Base-by-base conservation (phyloP, 2,329 filamentous ascomycete species). In the Trichoderma citrinoviride region DNA sequence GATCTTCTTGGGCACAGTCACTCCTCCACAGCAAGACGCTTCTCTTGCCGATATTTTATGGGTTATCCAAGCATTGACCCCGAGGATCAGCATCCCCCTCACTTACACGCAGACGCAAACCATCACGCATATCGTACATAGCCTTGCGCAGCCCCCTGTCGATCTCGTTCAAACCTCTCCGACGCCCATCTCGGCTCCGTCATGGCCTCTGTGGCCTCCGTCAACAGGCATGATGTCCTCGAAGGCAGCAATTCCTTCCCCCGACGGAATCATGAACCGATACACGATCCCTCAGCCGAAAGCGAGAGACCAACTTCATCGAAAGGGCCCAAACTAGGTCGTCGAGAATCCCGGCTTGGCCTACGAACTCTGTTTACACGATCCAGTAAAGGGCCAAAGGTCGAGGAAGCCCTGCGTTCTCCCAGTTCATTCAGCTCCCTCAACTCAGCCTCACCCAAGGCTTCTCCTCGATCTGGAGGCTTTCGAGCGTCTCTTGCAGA, bases 321-420 rank as follows among this genome's bases (percentile, higher is more conserved):
- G 64, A 80, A 81, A 43, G 68, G 74, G 6, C 77, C 78, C 53
- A 83, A 78, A 68, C 69, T 79, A 25, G 73, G 71, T 62, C 80
- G 77, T 71, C 77, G 83, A 67, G 83, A 85, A 66, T 86, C 84
- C 17, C 82, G 78, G 65, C 70, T 85, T 57, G 83, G 81, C 3
- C 71, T 86, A 55, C 77, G 82, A 61, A 81, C 75, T 67, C 77
- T 87, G 8, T 86, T 87, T 68, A 76, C 79, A 46, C 79, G 81
- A 66, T 76, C 77, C 19, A 47, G n/a, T 21, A 84, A 78, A 70
- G 56, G 73, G 3, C 69, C 70, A 14, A 78, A 76, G 65, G 75
- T 79, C 6, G 64, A 68, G 4, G 76, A 79, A 29, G 72, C 71
- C 5, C 64, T 73, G 4, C 67, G 72, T 3, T 71, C 74, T 8